Base-by-base conservation (phyloP, 2,329 filamentous ascomycete species). In the Dactylellina drechsleri region DNA sequence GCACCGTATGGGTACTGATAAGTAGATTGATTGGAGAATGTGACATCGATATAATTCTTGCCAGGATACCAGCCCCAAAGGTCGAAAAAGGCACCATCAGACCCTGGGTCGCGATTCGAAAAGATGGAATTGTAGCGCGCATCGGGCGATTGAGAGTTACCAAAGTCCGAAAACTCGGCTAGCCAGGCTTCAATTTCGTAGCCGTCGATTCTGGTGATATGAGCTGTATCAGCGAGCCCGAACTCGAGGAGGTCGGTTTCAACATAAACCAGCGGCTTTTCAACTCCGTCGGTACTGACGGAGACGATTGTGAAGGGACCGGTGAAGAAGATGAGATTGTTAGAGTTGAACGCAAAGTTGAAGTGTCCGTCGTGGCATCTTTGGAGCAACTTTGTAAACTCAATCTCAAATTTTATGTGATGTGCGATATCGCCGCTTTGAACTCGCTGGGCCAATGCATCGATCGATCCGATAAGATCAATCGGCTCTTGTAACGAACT, bases 361-460 rank as follows among this genome's bases (percentile, higher is more conserved):
- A 76, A 68, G 23, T 76, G 72, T 18, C 72, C 72, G 54, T 76
- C 72, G 59, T 76, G 64, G 28, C 65, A 66, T 28, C 65, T 49
- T 16, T 70, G 72, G n/a, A 70, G 47, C 13, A 76, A 31, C 36
- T 70, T 59, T n/a, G 36, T 45, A 12, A 76, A 54, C 2, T 52
- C 60, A 54, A 53, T 50, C 20, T 76, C 72, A 40, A 76, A 76
- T 15, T 36, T 45, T 36, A 70, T 66, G 15, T 76, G 65, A 54
- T 70, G 72, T 31, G 59, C 59, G 20, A 68, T 59, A 26, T 66
- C 58, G 41, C 66, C 72, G 41, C 49, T 68, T 12, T 43, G 10
- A 28, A 74, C 58, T 10, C 57, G 13, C 0, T 62, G 49, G 0
- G 70, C 70, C 18, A 74, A n/a, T 18, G 40, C 28, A 16, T 67